Evolutionary conservation across 2,329 filamentous ascomycete species (phyloP), one percentile per base, ranked within the genome.

Genomic region (Tympanopsis confertula): DNA sequence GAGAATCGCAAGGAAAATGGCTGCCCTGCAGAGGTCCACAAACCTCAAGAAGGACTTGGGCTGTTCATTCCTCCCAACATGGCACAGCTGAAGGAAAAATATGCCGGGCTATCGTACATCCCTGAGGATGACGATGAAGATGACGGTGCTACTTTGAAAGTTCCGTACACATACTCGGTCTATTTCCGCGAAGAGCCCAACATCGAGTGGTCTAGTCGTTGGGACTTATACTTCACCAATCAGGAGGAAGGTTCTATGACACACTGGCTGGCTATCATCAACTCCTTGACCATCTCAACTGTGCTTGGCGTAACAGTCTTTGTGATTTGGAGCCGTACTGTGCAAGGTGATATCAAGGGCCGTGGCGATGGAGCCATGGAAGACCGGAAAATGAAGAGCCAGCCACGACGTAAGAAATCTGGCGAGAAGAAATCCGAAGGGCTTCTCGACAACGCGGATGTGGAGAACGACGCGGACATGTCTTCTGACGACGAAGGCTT

Each of bases 191-290:
- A 93, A 54, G 85, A 93, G 43, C 73, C 80, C 30, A 74, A 70
- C 15, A 66, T 93, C 37, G 85, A 91, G 45, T 94, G 87, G 87
- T 67, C 69, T 40, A 85, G 80, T 47, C 74, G 86, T 39, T 94
- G 87, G 86, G 84, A 93, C 50, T 63, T 89, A 39, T 94, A 93
- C 57, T 93, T 94, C 60, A 83, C 82, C 42, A 87, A 89, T 55
- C 84, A 91, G 52, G 81, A 86, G 41, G 84, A 89, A 46, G 83
- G 82, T 35, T 79, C 75, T 19, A 78, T 77, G 52, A 85, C 89
- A 18, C 86, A 94, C 54, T 93, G 86, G 84, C 68, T 94, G 39
- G 86, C 86, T 24, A 89, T 94, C 44, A 59, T 91, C 56, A 94
- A 93, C 61, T 91, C 86, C 0, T 59, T 94, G 45, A 80, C 87